Base-by-base conservation (phyloP, 169 alveolate species). In the Neospora caninum region DNA sequence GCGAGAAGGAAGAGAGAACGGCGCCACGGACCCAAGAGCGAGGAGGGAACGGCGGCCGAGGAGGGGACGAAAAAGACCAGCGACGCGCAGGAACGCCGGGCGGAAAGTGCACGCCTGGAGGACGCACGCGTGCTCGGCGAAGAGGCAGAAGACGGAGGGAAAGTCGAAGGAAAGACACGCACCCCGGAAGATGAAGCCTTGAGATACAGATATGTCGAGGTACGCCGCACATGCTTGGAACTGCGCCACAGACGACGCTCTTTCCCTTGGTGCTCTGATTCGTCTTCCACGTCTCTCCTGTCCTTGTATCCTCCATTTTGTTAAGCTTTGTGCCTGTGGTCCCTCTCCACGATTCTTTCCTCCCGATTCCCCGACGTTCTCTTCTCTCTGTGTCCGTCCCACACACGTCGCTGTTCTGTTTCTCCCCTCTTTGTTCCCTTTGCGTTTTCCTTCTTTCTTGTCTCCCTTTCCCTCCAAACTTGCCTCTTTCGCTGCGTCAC, bases 191-290 rank as follows among this genome's bases (percentile, higher is more conserved):
- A 36, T 43, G 42, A 13, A 36, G 41, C 18, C n/a, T 1, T 16
- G 86, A 20, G 86, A n/a, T 78, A 78, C 27, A 78, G 86, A 78
- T n/a, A 16, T n/a, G 45, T 78, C 45, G 86, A 78, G 86, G 86
- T 78, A 78, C 1, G 86, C 22, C 22, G 86, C 27, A 4, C 58
- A 13, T 13, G 58, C 22, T 49, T 7, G 13, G 58, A 13, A 7
- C 22, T 49, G 73, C 73, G 73, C n/a, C 73, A 49, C 58, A 49
- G 58, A 49, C 58, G 13, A 4, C 58, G 4, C 58, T 7, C 22
- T 13, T 49, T 49, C 13, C 58, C 58, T 4, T 7, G 58, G 13
- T 49, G 13, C 58, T n/a, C n/a, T n/a, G n/a, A n/a, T n/a, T 49
- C 13, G 58, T 49, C 58, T 49, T 49, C 13, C 58, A 49, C 4